Evolutionary conservation across 768 basidiomycete species (phyloP).

Genomic region (Macrolepiota fuliginosa): DNA sequence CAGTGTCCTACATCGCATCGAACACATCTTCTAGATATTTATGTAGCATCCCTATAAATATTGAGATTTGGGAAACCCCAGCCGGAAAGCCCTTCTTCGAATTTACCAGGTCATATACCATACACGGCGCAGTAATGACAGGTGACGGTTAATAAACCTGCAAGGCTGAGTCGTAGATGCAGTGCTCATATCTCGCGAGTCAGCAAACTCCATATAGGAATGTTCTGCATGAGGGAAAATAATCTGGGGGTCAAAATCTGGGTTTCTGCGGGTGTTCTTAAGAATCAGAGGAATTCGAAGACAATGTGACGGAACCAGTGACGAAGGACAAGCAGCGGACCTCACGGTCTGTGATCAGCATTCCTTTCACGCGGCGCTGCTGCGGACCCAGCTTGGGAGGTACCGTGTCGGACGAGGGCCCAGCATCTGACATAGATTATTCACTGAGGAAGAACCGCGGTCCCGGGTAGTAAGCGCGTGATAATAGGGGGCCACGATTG

Average conservation of each 20-base stretch:
- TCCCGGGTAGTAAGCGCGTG: no score
- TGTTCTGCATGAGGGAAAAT: background rate
- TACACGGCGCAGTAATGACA: background rate
- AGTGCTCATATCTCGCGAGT: background rate
- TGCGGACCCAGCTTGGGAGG: background rate
- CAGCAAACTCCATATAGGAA: background rate
- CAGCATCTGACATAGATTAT: background rate
- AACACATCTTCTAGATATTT: no score
- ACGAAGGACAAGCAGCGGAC: background rate
- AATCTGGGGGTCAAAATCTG: constrained; percentile 3
- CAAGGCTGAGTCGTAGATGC: no score
- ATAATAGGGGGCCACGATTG: no score
- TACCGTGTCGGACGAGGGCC: background rate
- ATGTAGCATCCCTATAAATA: no score
- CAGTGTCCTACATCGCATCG: no score
- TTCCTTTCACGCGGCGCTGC: background rate
- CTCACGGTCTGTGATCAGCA: background rate
- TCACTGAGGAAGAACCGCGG: background rate
- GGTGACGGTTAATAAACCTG: no score
- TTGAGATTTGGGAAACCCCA: no score
- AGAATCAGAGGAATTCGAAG: background rate
- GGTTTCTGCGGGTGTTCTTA: background rate
- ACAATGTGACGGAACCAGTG: background rate
- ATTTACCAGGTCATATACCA: background rate
- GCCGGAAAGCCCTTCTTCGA: background rate